phyloP scores from a whole-genome alignment of 768 basidiomycete genomes.

The Russula griseocarnosa region DNA sequence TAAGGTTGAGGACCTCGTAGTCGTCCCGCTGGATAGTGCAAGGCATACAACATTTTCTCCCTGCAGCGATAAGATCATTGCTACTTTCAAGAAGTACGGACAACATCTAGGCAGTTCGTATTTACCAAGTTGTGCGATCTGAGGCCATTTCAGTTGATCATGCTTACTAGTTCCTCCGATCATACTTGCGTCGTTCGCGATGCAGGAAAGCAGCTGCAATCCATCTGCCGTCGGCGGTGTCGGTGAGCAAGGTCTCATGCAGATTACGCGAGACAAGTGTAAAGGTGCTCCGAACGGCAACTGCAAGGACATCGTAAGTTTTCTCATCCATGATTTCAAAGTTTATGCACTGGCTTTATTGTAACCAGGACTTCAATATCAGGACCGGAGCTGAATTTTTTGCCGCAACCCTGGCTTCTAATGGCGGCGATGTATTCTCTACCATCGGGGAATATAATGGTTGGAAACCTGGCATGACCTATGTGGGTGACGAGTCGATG shows the following conservation, averaged over 20 bases:
- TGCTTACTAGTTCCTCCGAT: conserved; percentile 58
- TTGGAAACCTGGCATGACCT: conserved; percentile 57
- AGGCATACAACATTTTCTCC: conserved; percentile 53
- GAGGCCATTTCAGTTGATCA: conserved; percentile 13
- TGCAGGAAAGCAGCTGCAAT: conserved; percentile 84
- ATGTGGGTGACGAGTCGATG: conserved; percentile 40
- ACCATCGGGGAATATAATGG: conserved; percentile 76
- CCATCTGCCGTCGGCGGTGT: conserved; percentile 61
- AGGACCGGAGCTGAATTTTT: conserved; percentile 61
- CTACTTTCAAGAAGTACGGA: conserved; percentile 58
- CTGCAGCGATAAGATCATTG: conserved; percentile 50
- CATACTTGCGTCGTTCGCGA: conserved; percentile 78
- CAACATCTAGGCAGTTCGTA: conserved; percentile 41
- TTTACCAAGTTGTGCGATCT: background rate
- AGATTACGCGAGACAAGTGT: conserved; percentile 78
- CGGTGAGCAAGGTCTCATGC: conserved; percentile 86
- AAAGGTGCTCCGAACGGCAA: conserved; percentile 45
- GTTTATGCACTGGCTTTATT: background rate
- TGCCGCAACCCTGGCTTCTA: conserved; percentile 43
- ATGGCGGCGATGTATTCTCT: conserved; percentile 51
- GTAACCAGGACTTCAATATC: conserved; percentile 64
- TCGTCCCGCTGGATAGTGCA: conserved; percentile 45
- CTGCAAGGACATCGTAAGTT: conserved; percentile 41
- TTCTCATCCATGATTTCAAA: background rate
- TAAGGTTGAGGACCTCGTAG: conserved; percentile 47